Evolutionary conservation across 163 green algal species (phyloP), one percentile per base, ranked within the genome.

Genomic region (Scenedesmus sp.): DNA sequence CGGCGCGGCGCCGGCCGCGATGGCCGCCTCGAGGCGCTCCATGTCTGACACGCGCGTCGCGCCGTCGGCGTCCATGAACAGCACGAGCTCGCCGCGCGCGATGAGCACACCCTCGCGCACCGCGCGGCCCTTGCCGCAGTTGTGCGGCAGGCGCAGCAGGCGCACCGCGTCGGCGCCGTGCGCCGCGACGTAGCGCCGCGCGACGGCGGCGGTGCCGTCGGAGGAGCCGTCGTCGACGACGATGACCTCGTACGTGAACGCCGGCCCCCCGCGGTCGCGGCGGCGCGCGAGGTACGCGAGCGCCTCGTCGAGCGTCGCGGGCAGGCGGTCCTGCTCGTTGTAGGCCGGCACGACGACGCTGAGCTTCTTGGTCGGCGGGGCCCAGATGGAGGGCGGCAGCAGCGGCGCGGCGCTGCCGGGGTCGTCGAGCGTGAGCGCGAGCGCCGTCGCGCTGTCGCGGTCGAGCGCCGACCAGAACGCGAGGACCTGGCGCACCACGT

Each of bases 211-310:
- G 1, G 95, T 98, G 48, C 63, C 77, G 67, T 99, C 96, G 20
- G 39, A 88, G 85, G 90, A 97, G 70, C 96, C 96, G 60, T 99
- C 96, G 75, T 99, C 96, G 34, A 99, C 95, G 6, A 99, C 85
- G 24, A 99, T 89, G 13, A 99, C 84, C 75, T 99, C 95, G 48
- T 92, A 98, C 0, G 93, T 96, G 79, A 98, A 98, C 36, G 88
- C 77, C 2, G 91, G 84, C 3, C 92, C 93, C 72, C 92, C 60
- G 28, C 63, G 63, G 70, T 95, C 86, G 7, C 89, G 75, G 26
- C 92, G 83, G 58, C 75, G 44, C 54, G 92, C 72, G 42, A 97
- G 66, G 75, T 97, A 97, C 22, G 11, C 70, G 3, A 98, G 73
- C 1, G 89, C 89, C 62, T 97, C 92, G 34, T 97, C 86, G 0